Percentiles rank a stretch among this genome's conserved stretches.
phyloP scores from a whole-genome alignment of 2,329 filamentous ascomycete genomes.

The Colletotrichum brevisporum region DNA sequence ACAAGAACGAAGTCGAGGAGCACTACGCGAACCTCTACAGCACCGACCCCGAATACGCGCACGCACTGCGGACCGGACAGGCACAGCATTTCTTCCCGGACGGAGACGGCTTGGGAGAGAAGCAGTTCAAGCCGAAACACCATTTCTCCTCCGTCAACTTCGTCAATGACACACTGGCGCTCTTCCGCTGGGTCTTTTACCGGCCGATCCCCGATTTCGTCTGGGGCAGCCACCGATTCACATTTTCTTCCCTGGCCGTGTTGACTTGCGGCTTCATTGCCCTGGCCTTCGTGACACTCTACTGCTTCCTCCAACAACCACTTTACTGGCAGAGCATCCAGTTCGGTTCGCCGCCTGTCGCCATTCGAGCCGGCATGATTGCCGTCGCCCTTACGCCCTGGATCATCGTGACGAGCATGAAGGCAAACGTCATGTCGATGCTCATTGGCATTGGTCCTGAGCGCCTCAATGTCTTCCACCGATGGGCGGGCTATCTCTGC shows the following conservation, averaged over 20 bases:
- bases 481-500: conserved; percentile 91
- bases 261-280: conserved; percentile 77
- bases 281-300: conserved; percentile 80
- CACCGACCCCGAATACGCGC: conserved; percentile 63
- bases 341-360: conserved; percentile 89
- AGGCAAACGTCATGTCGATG: conserved; percentile 87
- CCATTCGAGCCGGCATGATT: conserved; percentile 91
- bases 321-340: conserved; percentile 90
- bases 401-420: conserved; percentile 92
- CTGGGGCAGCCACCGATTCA: conserved; percentile 77
- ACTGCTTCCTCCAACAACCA: conserved; percentile 89
- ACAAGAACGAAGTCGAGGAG: conserved; percentile 84
- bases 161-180: conserved; percentile 84
- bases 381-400: conserved; percentile 92
- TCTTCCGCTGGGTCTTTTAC: conserved; percentile 92
- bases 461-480: conserved; percentile 90
- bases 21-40: conserved; percentile 70
- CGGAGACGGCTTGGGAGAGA: conserved; percentile 68
- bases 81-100: conserved; percentile 82
- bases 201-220: conserved; percentile 83
- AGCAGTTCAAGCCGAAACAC: conserved; percentile 74
- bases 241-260: conserved; percentile 85
- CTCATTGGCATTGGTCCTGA: conserved; percentile 94
- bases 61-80: conserved; percentile 63
- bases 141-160: conserved; percentile 81